Conservation (phyloP, 2,329 filamentous ascomycete species). For the Metarhizium guizhouense region DNA sequence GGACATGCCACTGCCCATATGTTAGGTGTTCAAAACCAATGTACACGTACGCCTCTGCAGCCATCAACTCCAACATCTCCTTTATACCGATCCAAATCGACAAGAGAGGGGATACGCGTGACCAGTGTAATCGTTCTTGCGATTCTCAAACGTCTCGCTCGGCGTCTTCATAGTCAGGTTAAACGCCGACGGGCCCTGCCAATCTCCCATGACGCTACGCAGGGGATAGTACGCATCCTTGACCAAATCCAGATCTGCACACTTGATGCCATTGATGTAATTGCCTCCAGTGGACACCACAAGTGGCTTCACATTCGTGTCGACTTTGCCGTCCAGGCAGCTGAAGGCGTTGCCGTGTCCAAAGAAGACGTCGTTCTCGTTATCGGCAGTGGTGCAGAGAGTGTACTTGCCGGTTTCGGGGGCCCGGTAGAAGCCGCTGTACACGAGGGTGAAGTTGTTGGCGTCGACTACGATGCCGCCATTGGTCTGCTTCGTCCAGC, state of each 20-base stretch:
- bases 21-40: no score
- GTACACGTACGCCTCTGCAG: no score
- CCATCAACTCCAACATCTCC: no score
- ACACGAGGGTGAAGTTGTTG: constrained; percentile 17
- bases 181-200: constrained; percentile 8
- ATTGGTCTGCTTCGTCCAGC: constrained; percentile 6
- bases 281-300: constrained; percentile 9
- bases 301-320: constrained; percentile 5
- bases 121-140: constrained; percentile 4
- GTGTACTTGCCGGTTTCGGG: constrained; percentile 10
- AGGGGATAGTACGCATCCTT: constrained; percentile 12
- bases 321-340: constrained; percentile 7
- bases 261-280: constrained; percentile 11
- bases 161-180: constrained; percentile 8
- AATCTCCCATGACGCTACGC: constrained; percentile 14
- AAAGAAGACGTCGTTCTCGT: constrained; percentile 14
- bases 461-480: constrained; percentile 13
- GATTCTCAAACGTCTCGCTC: constrained; percentile 6
- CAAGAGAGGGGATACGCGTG: constrained; percentile 1
- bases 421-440: constrained; percentile 11
- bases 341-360: constrained; percentile 12
- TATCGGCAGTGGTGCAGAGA: constrained; percentile 14
- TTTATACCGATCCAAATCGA: not conserved
- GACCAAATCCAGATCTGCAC: constrained; percentile 9
- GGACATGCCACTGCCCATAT: no score